Base-by-base conservation (phyloP, 306 rosid genomes). In the Cucurbita moschata region DNA sequence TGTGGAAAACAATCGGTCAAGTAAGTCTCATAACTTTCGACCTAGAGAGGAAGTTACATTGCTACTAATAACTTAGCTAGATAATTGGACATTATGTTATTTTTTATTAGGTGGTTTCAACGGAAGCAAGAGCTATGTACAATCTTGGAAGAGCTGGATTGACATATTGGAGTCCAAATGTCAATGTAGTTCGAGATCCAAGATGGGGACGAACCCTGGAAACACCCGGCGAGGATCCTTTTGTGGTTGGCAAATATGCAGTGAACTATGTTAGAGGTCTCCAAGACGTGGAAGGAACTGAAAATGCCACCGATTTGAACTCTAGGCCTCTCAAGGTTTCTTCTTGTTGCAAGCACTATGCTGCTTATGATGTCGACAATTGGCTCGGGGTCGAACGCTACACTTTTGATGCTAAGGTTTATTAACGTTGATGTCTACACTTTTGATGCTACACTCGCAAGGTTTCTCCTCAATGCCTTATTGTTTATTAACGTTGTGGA, bases 291-390 rank as follows among this genome's bases (percentile, higher is more conserved):
- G 85, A 78, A 52, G 90, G 78, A 55, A 46, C 73, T 47, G 73
- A 68, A 47, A 68, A 68, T 23, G 10, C 19, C 13, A 47, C 56
- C 3, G 78, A 81, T 78, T 76, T 74, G 21, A 15, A 57, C 49
- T 79, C 75, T 49, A 85, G 77, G 26, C 85, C 83, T 84, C 96
- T 91, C 18, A 91, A 91, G 83, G 97, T 91, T 18, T 91, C 96
- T n/a, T 82, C 88, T 8, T 91, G 97, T 50, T 88, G 97, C 81
- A 91, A 91, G 89, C 97, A 91, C 76, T 91, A 88, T 71, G 88
- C 96, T 52, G 97, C 92, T 43, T 91, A 87, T 79, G 97, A 91
- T 64, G 75, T 91, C 56, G 92, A 91, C 55, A 82, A 83, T 3
- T 88, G 97, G 97, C 86, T 85, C 77, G 89, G 88, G 23, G 58